phyloP scores from a whole-genome alignment of 306 rosid species.

The Lathyrus oleraceus region DNA sequence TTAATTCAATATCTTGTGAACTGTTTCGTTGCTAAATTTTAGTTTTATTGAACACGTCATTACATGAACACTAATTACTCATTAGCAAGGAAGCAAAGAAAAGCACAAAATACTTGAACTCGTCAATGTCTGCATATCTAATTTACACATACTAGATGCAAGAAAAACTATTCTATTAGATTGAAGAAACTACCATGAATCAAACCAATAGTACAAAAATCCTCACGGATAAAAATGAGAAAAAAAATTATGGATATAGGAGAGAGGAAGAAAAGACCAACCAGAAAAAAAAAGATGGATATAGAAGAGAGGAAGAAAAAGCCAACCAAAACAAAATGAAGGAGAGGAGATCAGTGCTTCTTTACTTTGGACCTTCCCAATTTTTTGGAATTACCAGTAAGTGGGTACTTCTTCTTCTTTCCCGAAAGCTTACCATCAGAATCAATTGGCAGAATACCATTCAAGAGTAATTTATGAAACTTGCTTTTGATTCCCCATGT shows the following conservation, averaged over 20 bases:
- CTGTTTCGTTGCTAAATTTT: neutral
- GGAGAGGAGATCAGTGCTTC: neutral
- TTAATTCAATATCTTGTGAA: neutral
- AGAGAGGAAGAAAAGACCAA: neutral
- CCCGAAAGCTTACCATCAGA: conserved; percentile 4
- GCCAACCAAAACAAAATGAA: neutral
- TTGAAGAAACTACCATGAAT: neutral
- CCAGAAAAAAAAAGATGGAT: neutral
- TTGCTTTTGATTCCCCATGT: conserved; percentile 9
- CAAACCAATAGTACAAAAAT: neutral
- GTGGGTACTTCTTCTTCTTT: neutral
- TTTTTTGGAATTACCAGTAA: neutral
- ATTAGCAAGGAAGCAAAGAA: neutral
- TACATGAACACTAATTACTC: neutral
- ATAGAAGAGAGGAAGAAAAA: neutral
- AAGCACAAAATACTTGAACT: neutral
- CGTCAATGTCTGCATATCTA: neutral
- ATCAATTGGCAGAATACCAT: conserved; percentile 5
- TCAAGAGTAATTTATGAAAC: neutral
- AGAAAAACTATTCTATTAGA: neutral
- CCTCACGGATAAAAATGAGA: neutral
- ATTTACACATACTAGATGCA: neutral
- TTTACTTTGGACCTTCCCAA: conserved; percentile 5
- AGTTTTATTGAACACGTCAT: neutral
- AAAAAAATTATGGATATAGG: neutral